Conservation (phyloP, 306 rosid species). For the Cicer pinnatifidum region DNA sequence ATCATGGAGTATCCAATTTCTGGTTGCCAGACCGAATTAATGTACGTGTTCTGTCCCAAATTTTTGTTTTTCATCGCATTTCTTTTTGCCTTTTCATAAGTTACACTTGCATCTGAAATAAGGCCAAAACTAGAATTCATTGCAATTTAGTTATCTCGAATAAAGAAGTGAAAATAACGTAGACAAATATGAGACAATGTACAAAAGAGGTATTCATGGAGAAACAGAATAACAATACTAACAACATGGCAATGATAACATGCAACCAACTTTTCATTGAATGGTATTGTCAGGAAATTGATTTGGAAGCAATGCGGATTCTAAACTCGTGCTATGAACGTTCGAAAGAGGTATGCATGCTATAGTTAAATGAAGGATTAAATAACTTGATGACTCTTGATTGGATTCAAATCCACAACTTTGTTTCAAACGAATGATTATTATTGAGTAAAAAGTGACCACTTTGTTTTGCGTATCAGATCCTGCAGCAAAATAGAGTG, state of each 20-base stretch:
- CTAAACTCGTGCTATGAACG: constrained; percentile 75
- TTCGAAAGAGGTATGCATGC: constrained; percentile 74
- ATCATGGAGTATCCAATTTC: constrained; percentile 78
- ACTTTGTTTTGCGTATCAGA: constrained; percentile 56
- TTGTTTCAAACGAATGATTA: constrained; percentile 15
- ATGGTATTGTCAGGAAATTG: constrained; percentile 69
- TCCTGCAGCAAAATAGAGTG: constrained; percentile 65
- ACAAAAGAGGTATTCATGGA: too few species aligned
- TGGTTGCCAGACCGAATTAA: constrained; percentile 89
- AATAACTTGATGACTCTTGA: constrained; percentile 4
- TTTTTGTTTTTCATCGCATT: constrained; percentile 18
- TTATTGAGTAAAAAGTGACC: constrained; percentile 9
- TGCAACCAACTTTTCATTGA: neutral
- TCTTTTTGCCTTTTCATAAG: constrained; percentile 17
- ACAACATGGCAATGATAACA: constrained; percentile 16
- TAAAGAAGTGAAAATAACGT: neutral
- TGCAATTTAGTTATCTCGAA: constrained; percentile 17
- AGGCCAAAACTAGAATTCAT: neutral
- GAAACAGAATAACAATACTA: too few species aligned
- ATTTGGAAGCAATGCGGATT: constrained; percentile 74
- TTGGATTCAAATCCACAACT: neutral
- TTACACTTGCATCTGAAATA: constrained; percentile 27
- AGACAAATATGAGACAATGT: neutral
- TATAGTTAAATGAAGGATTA: constrained; percentile 10
- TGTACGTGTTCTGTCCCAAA: constrained; percentile 53